Base-by-base conservation (phyloP, 176 grass and related monocot genomes). In the Zoysia pacifica region DNA sequence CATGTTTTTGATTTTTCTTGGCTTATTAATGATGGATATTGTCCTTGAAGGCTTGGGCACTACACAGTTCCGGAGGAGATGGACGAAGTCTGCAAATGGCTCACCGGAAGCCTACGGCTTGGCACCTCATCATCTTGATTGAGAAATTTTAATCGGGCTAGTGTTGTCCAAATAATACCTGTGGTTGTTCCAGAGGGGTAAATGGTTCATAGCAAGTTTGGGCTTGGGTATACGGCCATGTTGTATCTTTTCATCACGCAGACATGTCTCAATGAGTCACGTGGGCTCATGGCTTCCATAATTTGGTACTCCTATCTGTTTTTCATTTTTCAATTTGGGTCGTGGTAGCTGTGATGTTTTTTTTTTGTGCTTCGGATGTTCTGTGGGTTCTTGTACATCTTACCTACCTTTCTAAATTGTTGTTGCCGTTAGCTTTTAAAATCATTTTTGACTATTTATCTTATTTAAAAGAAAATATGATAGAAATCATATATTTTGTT, bases 31-130 rank as follows among this genome's bases (percentile, higher is more conserved):
- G 67, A 40, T 78, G 19, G 18, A 7, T 68, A 15, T 46, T 74
- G 18, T 58, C 19, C 69, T 77, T 88, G 90, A 74, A 99, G 96
- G 52, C 88, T 95, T 65, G 96, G 92, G 45, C 96, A 99, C 81
- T 95, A 95, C 65, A 99, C 96, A 5, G 68, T 93, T 47, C 96
- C 96, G 37, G 92, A 87, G 69, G 96, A 99, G 84, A 95, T 99
- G 96, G 90, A 95, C 2, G 88, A 99, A 75, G 92, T 95, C 56
- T 72, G 90, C 90, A 91, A 91, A 76, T 99, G 90, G 85, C 67
- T 99, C 6, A 89, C 70, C 1, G 35, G 82, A 39, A 89, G 81
- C 45, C 81, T 95, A 90, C 88, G 62, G 28, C 43, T 99, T 35
- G 80, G 79, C 42, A 73, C 43, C 14, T 82, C 73, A 3, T 83